Conservation (phyloP, 2,329 filamentous ascomycete species). For the Reticulascus tulasneorum region DNA sequence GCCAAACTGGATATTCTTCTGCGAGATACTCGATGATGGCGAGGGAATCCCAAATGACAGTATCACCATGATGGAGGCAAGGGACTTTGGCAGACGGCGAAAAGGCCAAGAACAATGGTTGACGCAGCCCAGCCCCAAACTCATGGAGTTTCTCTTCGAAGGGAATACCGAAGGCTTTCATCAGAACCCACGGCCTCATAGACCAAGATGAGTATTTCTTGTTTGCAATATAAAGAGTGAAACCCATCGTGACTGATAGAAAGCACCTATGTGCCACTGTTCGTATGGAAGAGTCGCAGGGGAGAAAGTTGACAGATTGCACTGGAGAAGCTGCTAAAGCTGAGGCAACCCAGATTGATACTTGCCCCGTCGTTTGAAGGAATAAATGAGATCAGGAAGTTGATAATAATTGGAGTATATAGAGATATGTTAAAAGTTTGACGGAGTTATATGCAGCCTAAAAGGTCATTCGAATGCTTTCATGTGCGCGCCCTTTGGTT, state of each 20-base stretch:
- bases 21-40: constrained; percentile 45
- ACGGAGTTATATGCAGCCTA: too few relatives aligned
- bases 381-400: too few relatives aligned
- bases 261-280: too few relatives aligned
- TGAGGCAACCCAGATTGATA: too few relatives aligned
- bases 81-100: constrained; percentile 40
- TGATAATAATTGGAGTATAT: too few relatives aligned
- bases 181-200: constrained; percentile 41
- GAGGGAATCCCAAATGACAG: constrained; percentile 40
- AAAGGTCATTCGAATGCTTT: too few relatives aligned
- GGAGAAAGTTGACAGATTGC: too few relatives aligned
- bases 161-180: constrained; percentile 38
- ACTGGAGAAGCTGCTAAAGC: too few relatives aligned
- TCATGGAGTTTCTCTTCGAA: constrained; percentile 35
- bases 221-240: constrained; percentile 37
- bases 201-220: constrained; percentile 45
- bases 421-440: too few relatives aligned
- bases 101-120: constrained; percentile 30
- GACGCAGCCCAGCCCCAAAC: constrained; percentile 25
- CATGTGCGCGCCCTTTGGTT: too few relatives aligned
- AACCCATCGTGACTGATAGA: constrained; percentile 23
- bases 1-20: constrained; percentile 41
- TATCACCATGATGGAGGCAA: constrained; percentile 28
- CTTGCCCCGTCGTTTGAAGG: too few relatives aligned
- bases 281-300: too few relatives aligned